Percentiles rank a stretch among this genome's conserved stretches.
Conservation (phyloP, 768 basidiomycete genomes). For the Auricularia auricula-judae region DNA sequence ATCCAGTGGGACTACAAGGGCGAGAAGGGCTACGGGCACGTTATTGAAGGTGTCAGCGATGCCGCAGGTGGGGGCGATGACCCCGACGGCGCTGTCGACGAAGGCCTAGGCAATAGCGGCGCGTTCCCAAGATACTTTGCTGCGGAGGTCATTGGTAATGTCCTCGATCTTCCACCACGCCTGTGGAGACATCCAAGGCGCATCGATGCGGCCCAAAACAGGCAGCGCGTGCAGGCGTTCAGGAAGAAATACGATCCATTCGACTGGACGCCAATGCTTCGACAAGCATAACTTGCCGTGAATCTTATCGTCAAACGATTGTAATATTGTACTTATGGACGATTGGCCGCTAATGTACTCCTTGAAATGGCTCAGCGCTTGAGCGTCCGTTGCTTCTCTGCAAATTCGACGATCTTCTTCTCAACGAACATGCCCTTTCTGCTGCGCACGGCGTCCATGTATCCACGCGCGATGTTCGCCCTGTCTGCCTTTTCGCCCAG, state of each 20-base stretch:
- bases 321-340: background rate
- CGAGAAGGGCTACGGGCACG: constrained; percentile 95
- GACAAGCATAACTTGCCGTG: background rate
- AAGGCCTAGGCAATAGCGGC: constrained; percentile 83
- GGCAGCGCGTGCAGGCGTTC: constrained; percentile 57
- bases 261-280: constrained; percentile 72
- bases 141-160: constrained; percentile 85
- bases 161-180: constrained; percentile 78
- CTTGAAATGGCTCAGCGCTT: constrained; percentile 25
- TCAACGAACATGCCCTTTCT: constrained; percentile 95
- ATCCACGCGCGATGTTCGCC: constrained; percentile 83
- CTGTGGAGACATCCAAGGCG: constrained; percentile 74
- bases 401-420: constrained; percentile 86
- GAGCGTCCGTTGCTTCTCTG: constrained; percentile 92
- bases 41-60: constrained; percentile 84
- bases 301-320: background rate
- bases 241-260: constrained; percentile 65
- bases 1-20: constrained; percentile 97
- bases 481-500: constrained; percentile 93
- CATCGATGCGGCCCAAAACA: constrained; percentile 60
- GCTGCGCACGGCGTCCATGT: constrained; percentile 84
- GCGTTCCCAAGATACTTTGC: constrained; percentile 92
- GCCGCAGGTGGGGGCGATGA: constrained; percentile 50
- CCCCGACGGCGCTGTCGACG: constrained; percentile 49
- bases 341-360: background rate